Base-by-base conservation (phyloP, 1,139 yeast genomes). In the Spencermartinsiella ligniputridi region DNA sequence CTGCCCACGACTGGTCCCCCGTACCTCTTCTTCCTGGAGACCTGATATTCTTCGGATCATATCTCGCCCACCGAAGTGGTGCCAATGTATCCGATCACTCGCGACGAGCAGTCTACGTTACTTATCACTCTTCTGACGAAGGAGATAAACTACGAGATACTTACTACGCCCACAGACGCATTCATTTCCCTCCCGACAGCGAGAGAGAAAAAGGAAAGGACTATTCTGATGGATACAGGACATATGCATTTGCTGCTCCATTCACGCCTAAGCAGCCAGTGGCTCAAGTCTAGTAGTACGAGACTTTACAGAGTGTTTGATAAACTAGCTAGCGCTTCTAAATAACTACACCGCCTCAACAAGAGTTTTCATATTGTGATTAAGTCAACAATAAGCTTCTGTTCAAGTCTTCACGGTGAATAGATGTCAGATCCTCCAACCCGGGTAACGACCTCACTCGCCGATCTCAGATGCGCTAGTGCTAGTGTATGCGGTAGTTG, bases 191-290 rank as follows among this genome's bases (percentile, higher is more conserved):
- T 13, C 51, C 51, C 9, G 51, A 47, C 39, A 27, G 25, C 33
- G 51, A 45, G 37, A 39, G 48, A 9, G 43, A 42, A 11, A 37
- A 38, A 3, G 49, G 47, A 2, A 35, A 35, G 40, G 49, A 45
- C 27, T 47, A 47, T 39, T 37, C 41, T 15, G 45, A 47, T 27
- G 51, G 51, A 2, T 39, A 36, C 17, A 35, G 36, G 33, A 42
- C 39, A 13, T 47, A 47, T 27, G 51, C 49, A 5, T 47, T 44
- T 38, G 51, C 51, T n/a, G 45, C 51, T 9, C 51, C 51, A 3
- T 47, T 47, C 22, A 42, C 37, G 17, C 16, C 37, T 32, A 24
- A 35, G 19, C 27, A 35, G 17, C 6, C 39, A 11, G 6, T 11
- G 25, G 25, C n/a, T n/a, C n/a, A n/a, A n/a, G n/a, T n/a, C n/a